Base-by-base conservation (phyloP, 805 yeast genomes). In the Nakazawaea ernobii region DNA sequence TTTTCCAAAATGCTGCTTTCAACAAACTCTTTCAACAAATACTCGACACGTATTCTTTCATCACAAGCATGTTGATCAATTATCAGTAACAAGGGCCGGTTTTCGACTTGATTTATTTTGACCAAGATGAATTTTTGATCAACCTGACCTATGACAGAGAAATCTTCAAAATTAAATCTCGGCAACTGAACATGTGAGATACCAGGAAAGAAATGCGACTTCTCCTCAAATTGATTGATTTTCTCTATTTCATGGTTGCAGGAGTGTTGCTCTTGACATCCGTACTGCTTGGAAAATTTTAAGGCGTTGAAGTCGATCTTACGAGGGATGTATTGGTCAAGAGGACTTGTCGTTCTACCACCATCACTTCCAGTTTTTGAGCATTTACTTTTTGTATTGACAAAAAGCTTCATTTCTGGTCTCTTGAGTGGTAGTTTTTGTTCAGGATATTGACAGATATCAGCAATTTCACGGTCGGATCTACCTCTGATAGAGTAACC, bases 21-120 rank as follows among this genome's bases (percentile, higher is more conserved):
- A 2, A 77, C 55, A 46, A 70, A 67, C 2, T 68, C 69, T 32
- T 59, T 52, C n/a, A 78, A 62, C 10, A 73, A 55, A 1, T 50
- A 43, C 55, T 89, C 96, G 2, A 84, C 74, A 40, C 69, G 68
- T 0, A 86, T 69, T 46, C 96, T 62, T 58, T 89, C 96, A 62
- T 86, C 95, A 46, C 84, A 79, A 0, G 96, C 96, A 67, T 89
- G 96, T 56, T 88, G 96, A 58, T 89, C 96, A 5, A 85, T 55
- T 1, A 78, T 63, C 17, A 77, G 60, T 13, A 78, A 50, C 1
- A 51, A 32, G 1, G 56, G n/a, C 8, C 42, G 5, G 24, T 20
- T 30, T 15, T 48, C 45, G 10, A 20, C 28, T 6, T 15, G 17
- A 10, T 43, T 45, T 6, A 54, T 15, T 24, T 61, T 67, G 2